These are phyloP conservation scores for Rhodotorula mucilaginosa DNA, from an alignment of 1,284 basidiomycete species.

Conservation along the genomic window DNA sequence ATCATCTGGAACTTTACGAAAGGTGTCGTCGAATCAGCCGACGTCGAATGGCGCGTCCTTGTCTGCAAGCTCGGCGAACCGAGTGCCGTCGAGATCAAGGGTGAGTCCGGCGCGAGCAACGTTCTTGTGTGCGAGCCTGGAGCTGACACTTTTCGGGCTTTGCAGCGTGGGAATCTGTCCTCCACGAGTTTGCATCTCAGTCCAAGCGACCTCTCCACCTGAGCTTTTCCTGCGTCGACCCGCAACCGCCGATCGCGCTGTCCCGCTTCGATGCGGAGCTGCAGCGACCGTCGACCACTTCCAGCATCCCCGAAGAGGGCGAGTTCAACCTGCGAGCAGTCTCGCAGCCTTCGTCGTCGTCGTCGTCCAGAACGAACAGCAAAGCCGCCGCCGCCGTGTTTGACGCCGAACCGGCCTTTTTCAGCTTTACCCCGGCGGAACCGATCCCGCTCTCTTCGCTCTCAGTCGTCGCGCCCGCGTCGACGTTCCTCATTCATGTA, in stretches of 20 bases:
- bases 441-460: constrained; percentile 20
- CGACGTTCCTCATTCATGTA: constrained; percentile 30
- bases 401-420: constrained; percentile 17
- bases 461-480: constrained; percentile 29
- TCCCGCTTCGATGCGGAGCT: neutral
- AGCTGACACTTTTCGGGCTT: too few species aligned
- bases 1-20: constrained; percentile 64
- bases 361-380: neutral
- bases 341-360: neutral
- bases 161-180: neutral
- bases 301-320: constrained; percentile 21
- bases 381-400: constrained; percentile 15
- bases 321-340: constrained; percentile 5
- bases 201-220: constrained; percentile 33
- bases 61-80: constrained; percentile 65
- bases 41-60: constrained; percentile 74
- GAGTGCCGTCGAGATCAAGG: constrained; percentile 60
- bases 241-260: constrained; percentile 11
- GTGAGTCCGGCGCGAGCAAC: constrained; percentile 52
- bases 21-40: constrained; percentile 61
- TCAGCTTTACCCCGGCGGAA: constrained; percentile 34
- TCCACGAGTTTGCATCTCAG: constrained; percentile 10
- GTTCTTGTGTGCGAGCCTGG: too few species aligned
- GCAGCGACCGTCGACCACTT: constrained; percentile 1
- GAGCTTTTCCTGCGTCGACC: constrained; percentile 30